phyloP scores from a whole-genome alignment of 768 basidiomycete genomes.

The Hygrophorus russula region DNA sequence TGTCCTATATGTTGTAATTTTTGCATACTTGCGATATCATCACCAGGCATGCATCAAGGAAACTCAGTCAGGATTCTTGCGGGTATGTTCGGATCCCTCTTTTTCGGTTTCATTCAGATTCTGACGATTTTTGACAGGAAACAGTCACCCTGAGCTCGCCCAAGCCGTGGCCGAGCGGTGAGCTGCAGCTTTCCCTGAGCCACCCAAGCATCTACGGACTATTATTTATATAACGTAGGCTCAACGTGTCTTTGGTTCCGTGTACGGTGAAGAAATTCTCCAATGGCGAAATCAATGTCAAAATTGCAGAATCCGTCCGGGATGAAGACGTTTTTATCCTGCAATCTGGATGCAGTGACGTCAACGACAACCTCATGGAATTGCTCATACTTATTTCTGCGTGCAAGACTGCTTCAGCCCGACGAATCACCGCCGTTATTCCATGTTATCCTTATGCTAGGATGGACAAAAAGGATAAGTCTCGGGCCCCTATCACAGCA shows the following conservation, averaged over 20 bases:
- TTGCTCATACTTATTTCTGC: constrained; percentile 97
- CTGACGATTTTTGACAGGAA: constrained; percentile 44
- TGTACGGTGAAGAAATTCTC: constrained; percentile 85
- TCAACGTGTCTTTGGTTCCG: constrained; percentile 78
- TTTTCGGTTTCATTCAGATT: constrained; percentile 7
- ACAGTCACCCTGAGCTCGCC: constrained; percentile 97
- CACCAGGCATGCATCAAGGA: constrained; percentile 58
- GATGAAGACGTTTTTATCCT: constrained; percentile 99
- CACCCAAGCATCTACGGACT: constrained; percentile 34
- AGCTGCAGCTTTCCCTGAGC: constrained; percentile 44
- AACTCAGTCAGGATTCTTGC: constrained; percentile 70
- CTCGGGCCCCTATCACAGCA: constrained; percentile 91
- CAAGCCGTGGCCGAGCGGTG: constrained; percentile 93
- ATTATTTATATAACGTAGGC: constrained; percentile 48
- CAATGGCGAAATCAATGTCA: constrained; percentile 92
- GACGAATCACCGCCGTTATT: constrained; percentile 93
- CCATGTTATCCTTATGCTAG: constrained; percentile 96
- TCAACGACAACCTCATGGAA: constrained; percentile 97
- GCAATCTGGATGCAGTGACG: constrained; percentile 81
- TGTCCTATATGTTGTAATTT: too few relatives aligned
- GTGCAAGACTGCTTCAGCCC: constrained; percentile 92
- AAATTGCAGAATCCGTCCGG: constrained; percentile 89
- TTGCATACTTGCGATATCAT: not conserved
- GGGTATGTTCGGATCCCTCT: constrained; percentile 32
- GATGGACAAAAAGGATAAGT: constrained; percentile 98